These are phyloP conservation scores for Panus rudis DNA, from an alignment of 768 basidiomycete genomes.

Conservation along the genomic window DNA sequence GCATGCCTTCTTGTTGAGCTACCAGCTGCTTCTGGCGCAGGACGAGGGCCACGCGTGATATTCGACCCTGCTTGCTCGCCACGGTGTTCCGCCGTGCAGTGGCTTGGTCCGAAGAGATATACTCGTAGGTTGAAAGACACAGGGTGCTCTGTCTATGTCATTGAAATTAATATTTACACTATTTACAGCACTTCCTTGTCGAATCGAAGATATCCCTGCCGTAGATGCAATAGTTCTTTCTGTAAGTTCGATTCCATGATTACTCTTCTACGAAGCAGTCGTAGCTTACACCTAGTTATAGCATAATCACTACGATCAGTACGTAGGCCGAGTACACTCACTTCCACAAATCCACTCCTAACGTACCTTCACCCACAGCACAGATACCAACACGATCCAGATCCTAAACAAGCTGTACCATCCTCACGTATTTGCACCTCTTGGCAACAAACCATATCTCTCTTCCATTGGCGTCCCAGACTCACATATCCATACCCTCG, in stretches of 20 bases:
- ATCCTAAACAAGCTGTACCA: constrained; percentile 19
- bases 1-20: constrained; percentile 35
- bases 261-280: not conserved
- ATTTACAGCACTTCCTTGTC: constrained; percentile 28
- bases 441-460: constrained; percentile 35
- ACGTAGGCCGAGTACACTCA: not conserved
- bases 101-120: constrained; percentile 25
- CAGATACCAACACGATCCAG: constrained; percentile 27
- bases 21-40: constrained; percentile 25
- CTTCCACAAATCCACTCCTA: not conserved
- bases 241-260: constrained; percentile 24
- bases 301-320: constrained; percentile 36
- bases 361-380: constrained; percentile 12
- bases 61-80: constrained; percentile 33
- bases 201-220: constrained; percentile 37
- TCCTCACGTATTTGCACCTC: constrained; percentile 38
- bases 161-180: not conserved
- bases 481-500: constrained; percentile 34
- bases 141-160: constrained; percentile 15
- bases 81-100: constrained; percentile 27
- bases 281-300: constrained; percentile 3
- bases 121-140: too few species aligned
- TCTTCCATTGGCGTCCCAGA: constrained; percentile 23
- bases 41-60: constrained; percentile 30
- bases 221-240: constrained; percentile 45